Evolutionary conservation across 2,329 filamentous ascomycete genomes (phyloP).

Genomic region (Stachybotrys echinatus): DNA sequence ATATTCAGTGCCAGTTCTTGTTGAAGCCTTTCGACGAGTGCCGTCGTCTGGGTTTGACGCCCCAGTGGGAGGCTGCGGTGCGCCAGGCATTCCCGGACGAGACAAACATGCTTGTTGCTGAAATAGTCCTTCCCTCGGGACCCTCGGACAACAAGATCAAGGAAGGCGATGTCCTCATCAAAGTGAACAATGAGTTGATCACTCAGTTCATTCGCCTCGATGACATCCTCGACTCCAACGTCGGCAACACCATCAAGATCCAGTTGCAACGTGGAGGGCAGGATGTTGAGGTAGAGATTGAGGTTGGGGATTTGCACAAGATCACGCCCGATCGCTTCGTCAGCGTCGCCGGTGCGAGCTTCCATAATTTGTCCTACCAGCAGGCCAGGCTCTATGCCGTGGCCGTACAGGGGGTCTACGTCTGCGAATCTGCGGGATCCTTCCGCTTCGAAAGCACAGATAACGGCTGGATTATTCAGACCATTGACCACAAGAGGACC

Average conservation of each 20-base stretch:
- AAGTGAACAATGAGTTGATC: conserved; percentile 88
- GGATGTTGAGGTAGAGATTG: conserved; percentile 77
- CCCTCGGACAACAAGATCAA: conserved; percentile 83
- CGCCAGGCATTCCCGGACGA: conserved; percentile 83
- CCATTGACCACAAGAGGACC: conserved; percentile 86
- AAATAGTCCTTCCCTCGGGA: conserved; percentile 88
- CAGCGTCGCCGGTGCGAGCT: conserved; percentile 86
- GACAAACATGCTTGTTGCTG: conserved; percentile 94
- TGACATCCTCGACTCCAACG: conserved; percentile 83
- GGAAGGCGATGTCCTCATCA: conserved; percentile 89
- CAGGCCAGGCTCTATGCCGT: conserved; percentile 95
- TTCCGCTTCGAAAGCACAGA: conserved; percentile 91
- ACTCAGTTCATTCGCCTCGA: conserved; percentile 92
- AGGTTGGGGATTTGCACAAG: conserved; percentile 82
- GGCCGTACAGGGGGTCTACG: conserved; percentile 84
- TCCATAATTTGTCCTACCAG: conserved; percentile 96
- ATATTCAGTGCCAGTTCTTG: conserved; percentile 97
- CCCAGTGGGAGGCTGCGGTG: conserved; percentile 81
- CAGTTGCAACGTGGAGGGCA: conserved; percentile 84
- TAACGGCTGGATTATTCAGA: conserved; percentile 90
- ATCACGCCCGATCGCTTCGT: conserved; percentile 97
- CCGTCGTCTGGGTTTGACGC: conserved; percentile 75
- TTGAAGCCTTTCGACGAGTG: conserved; percentile 98
- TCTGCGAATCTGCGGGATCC: conserved; percentile 90
- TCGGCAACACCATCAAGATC: conserved; percentile 71